Conservation (phyloP, 2,329 filamentous ascomycete species). For the Lasiodiplodia hormozganensis region DNA sequence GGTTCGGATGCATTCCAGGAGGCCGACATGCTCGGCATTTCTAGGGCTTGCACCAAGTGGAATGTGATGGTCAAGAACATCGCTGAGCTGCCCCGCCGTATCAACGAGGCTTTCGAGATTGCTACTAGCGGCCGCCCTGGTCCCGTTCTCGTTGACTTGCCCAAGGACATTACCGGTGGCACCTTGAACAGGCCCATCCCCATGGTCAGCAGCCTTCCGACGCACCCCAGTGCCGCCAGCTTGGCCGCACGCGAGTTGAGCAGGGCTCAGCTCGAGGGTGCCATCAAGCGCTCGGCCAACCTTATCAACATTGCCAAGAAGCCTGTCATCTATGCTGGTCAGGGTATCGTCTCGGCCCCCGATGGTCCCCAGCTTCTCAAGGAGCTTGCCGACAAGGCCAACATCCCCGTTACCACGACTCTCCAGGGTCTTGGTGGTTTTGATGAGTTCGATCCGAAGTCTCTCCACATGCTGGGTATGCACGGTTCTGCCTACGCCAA, state of each 20-base stretch:
- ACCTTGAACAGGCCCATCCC: conserved; percentile 86
- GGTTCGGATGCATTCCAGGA: conserved; percentile 98
- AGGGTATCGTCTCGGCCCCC: conserved; percentile 81
- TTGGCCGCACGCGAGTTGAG: conserved; percentile 77
- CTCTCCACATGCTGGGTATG: conserved; percentile 98
- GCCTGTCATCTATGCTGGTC: conserved; percentile 92
- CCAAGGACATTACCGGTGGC: conserved; percentile 93
- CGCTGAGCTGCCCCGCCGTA: conserved; percentile 88
- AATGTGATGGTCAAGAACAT: conserved; percentile 98
- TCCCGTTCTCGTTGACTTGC: conserved; percentile 92
- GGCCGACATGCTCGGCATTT: conserved; percentile 93
- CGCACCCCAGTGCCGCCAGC: conserved; percentile 84
- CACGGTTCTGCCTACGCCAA: conserved; percentile 97
- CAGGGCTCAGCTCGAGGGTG: conserved; percentile 73
- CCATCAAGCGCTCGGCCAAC: conserved; percentile 77
- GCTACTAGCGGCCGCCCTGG: conserved; percentile 93
- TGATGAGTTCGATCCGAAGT: conserved; percentile 92
- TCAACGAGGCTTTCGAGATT: conserved; percentile 98
- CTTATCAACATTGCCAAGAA: conserved; percentile 91
- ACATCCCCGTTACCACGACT: conserved; percentile 94
- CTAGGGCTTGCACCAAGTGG: conserved; percentile 96
- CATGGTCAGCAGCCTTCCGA: conserved; percentile 73
- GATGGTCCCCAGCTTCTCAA: conserved; percentile 81
- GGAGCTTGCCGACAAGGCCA: conserved; percentile 86
- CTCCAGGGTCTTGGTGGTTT: conserved; percentile 91